Evolutionary conservation across 2,329 filamentous ascomycete genomes (phyloP), one percentile per base, ranked within the genome.

Genomic region (Cladosporium sp.): DNA sequence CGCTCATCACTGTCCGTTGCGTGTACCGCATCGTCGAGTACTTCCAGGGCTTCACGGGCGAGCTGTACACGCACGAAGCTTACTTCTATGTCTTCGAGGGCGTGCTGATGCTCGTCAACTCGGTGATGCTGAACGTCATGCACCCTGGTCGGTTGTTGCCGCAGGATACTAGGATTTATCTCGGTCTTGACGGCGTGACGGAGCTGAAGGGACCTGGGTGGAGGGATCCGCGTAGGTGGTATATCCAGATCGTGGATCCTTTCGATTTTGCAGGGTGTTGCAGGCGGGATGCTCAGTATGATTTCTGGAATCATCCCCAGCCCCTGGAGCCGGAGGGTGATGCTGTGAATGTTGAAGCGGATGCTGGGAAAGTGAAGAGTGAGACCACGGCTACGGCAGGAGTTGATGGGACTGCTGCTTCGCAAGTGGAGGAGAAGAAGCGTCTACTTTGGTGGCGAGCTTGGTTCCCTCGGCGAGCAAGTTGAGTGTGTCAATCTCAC

Each of bases 41-140:
- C 47, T 70, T 73, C 40, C 56, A 62, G 43, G 56, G 51, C 4
- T 51, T 51, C 9, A 43, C 43, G n/a, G 61, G 58, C 37, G 43
- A 50, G 32, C 51, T 53, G 9, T 48, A 54, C 58, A 55, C 69
- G 51, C 69, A 76, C 43, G 78, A 82, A 50, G 71, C 71, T 58
- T 77, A 74, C 55, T 77, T 80, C 54, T 81, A 75, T 72, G 65
- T 80, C 27, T 79, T 81, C 51, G 79, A 81, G 56, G 60, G 66
- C 2, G 70, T 79, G 45, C 79, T 81, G 72, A 73, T 77, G 15
- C 54, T 70, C 43, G 79, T 79, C 54, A 76, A 73, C 11, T 50
- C 47, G 4, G 67, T 70, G 4, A 56, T 80, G 45, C 64, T 80
- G n/a, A 79, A 79, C 53, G 50, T 76, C 17, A 77, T 70, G 41